Evolutionary conservation across 495 filamentous ascomycete genomes (phyloP).

Genomic region (Opeltia flavorubescens): DNA sequence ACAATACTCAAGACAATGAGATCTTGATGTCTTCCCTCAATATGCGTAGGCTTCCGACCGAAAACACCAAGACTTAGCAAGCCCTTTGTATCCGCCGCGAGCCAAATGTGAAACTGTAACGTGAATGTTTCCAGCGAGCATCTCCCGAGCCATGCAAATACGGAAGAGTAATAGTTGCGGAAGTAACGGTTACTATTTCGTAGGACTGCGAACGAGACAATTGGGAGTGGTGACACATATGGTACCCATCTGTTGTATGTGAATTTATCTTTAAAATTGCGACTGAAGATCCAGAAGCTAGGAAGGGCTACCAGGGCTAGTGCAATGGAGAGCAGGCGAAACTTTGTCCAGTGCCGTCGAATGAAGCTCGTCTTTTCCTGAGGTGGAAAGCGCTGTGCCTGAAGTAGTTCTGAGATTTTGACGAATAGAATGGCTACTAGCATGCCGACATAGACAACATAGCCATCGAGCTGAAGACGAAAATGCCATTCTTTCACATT

Average conservation of each 20-base stretch:
- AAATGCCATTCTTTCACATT: constrained; percentile 30
- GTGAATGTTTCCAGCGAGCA: constrained; percentile 44
- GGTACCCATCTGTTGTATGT: constrained; percentile 38
- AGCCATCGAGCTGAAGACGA: constrained; percentile 33
- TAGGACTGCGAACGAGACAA: constrained; percentile 35
- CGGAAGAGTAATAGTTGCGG: constrained; percentile 26
- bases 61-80: constrained; percentile 35
- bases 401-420: constrained; percentile 10
- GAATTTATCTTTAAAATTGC: constrained; percentile 21
- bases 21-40: constrained; percentile 15
- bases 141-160: constrained; percentile 40
- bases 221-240: constrained; percentile 38
- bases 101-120: constrained; percentile 49
- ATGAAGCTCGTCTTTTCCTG: background rate
- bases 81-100: constrained; percentile 42
- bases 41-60: constrained; percentile 7
- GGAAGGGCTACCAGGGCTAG: constrained; percentile 15
- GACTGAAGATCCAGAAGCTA: constrained; percentile 22
- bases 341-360: constrained; percentile 11
- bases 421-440: constrained; percentile 27
- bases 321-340: constrained; percentile 12
- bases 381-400: constrained; percentile 1
- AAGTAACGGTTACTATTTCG: constrained; percentile 31
- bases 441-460: constrained; percentile 39
- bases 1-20: constrained; percentile 23